These are phyloP conservation scores for Clavispora phyllophila DNA, from an alignment of 805 yeast species.

Conservation along the genomic window DNA sequence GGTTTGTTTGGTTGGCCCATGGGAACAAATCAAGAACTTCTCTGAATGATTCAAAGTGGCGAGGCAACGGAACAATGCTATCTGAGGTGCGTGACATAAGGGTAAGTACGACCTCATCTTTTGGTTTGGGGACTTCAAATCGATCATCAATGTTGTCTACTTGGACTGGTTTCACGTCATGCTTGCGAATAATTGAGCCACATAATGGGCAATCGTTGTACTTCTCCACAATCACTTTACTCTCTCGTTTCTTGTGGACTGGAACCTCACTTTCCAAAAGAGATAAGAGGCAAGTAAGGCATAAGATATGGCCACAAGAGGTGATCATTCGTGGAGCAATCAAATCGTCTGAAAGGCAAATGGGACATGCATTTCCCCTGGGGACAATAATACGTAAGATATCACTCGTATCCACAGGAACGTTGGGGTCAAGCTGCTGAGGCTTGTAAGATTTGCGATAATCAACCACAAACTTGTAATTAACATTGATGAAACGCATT, in stretches of 20 bases:
- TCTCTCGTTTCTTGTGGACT: conserved; percentile 30
- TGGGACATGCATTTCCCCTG: conserved; percentile 79
- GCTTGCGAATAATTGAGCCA: conserved; percentile 46
- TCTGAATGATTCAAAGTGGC: conserved; percentile 25
- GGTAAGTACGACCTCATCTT: conserved; percentile 53
- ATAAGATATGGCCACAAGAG: conserved; percentile 88
- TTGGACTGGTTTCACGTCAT: conserved; percentile 63
- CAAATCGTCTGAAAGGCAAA: conserved; percentile 78
- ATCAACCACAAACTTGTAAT: conserved; percentile 79
- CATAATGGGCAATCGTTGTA: conserved; percentile 81
- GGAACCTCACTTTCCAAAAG: conserved; percentile 55
- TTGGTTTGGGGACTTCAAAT: conserved; percentile 53
- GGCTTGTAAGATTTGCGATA: conserved; percentile 48
- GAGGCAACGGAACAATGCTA: conserved; percentile 47
- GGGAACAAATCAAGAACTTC: conserved; percentile 47
- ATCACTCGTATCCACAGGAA: conserved; percentile 55
- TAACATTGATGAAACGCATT: conserved; percentile 71
- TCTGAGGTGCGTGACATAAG: conserved; percentile 51
- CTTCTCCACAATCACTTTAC: conserved; percentile 36
- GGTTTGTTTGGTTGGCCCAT: conserved; percentile 32
- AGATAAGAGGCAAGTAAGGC: conserved; percentile 74
- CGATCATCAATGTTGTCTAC: conserved; percentile 44
- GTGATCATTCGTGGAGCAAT: conserved; percentile 90
- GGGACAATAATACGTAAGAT: conserved; percentile 74
- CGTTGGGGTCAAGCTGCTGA: conserved; percentile 69